These are phyloP conservation scores for Citrus glauca DNA, from an alignment of 345 rosid genomes.

Conservation along the genomic window DNA sequence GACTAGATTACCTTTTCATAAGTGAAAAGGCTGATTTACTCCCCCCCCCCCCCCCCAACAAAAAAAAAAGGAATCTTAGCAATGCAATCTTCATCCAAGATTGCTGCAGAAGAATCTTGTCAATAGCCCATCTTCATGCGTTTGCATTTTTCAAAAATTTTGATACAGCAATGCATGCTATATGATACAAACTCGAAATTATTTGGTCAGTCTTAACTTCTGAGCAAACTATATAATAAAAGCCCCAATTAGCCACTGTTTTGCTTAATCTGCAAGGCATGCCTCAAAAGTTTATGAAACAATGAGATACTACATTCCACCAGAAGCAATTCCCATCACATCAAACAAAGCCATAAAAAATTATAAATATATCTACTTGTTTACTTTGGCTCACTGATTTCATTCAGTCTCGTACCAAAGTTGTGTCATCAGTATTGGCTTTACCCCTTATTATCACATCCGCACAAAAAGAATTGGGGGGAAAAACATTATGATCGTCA, in stretches of 20 bases:
- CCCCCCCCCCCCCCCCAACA: too few relatives aligned
- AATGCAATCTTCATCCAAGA: not conserved
- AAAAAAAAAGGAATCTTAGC: not conserved
- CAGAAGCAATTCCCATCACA: not conserved
- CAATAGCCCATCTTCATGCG: not conserved
- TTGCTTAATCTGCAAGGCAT: not conserved
- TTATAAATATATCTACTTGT: not conserved
- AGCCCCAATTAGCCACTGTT: not conserved
- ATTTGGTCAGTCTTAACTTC: not conserved
- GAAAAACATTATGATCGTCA: not conserved
- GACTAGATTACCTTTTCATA: not conserved
- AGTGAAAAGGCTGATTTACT: not conserved
- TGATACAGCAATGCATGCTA: not conserved
- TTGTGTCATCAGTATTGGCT: not conserved
- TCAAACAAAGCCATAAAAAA: not conserved
- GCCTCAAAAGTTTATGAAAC: not conserved
- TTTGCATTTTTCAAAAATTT: not conserved
- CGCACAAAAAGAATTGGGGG: not conserved
- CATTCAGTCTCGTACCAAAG: not conserved
- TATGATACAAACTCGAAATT: not conserved
- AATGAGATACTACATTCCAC: too few relatives aligned
- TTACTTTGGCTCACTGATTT: not conserved
- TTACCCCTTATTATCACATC: not conserved
- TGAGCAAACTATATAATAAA: not conserved
- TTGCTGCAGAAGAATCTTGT: not conserved